Evolutionary conservation across 805 yeast species (phyloP).

Genomic region (Wickerhamiella qilinensis): DNA sequence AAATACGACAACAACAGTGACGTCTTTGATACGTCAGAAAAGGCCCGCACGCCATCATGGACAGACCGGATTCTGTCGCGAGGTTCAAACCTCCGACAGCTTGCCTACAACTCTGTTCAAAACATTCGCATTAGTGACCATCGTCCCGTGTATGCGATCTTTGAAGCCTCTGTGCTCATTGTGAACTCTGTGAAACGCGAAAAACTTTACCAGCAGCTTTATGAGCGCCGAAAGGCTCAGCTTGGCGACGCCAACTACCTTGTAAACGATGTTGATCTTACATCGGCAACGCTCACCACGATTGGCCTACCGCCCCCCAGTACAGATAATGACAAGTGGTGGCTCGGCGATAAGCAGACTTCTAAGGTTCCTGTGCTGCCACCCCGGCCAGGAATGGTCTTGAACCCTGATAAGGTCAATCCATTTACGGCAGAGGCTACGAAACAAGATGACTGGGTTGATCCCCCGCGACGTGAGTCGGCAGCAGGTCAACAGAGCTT

Average conservation of each 20-base stretch:
- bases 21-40: slow-evolving; percentile 75
- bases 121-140: slow-evolving; percentile 64
- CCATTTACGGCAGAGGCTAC: slow-evolving; percentile 50
- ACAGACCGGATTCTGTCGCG: slow-evolving; percentile 72
- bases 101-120: slow-evolving; percentile 53
- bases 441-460: slow-evolving; percentile 38
- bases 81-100: slow-evolving; percentile 42
- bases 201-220: slow-evolving; percentile 39
- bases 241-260: slow-evolving; percentile 21
- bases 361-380: slow-evolving; percentile 47
- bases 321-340: slow-evolving; percentile 72
- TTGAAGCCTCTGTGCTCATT: slow-evolving; percentile 45
- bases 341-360: slow-evolving; percentile 66
- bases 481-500: neutral
- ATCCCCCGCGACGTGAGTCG: neutral
- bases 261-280: slow-evolving; percentile 15
- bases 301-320: slow-evolving; percentile 73
- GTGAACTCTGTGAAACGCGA: slow-evolving; percentile 49
- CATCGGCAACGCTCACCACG: slow-evolving; percentile 14
- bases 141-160: slow-evolving; percentile 79
- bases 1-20: slow-evolving; percentile 77
- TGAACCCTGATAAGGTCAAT: slow-evolving; percentile 52
- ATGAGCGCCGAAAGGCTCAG: slow-evolving; percentile 36
- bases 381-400: slow-evolving; percentile 27
- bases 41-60: slow-evolving; percentile 91